Percentiles rank a stretch among this genome's conserved stretches.
Evolutionary conservation across 108 stramenopile genomes (phyloP).

Genomic region (Cyclostephanos tholiformis): DNA sequence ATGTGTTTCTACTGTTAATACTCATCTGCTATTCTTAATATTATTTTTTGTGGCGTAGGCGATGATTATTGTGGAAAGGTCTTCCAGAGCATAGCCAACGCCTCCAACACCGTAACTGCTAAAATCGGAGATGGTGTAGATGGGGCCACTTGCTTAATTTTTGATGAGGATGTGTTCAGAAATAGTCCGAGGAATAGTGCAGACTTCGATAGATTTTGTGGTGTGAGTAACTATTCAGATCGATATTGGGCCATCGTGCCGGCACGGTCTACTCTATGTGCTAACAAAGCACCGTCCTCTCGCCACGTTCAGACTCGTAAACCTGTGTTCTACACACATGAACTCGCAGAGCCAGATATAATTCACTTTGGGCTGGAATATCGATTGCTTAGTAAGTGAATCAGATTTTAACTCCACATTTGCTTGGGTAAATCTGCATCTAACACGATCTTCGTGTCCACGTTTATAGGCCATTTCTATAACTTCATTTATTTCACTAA

Average conservation of each 20-base stretch:
- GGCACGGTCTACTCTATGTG: neutral
- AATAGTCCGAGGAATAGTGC: constrained; percentile 12
- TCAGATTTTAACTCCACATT: neutral
- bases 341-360: constrained; percentile 42
- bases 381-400: constrained; percentile 63
- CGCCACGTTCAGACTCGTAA: constrained; percentile 19
- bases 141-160: constrained; percentile 57
- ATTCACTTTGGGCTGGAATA: constrained; percentile 71
- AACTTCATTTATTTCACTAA: constrained; percentile 78
- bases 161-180: constrained; percentile 63
- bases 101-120: constrained; percentile 25
- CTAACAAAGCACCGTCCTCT: neutral
- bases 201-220: constrained; percentile 39
- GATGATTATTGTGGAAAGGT: constrained; percentile 47
- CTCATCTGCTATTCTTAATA: neutral
- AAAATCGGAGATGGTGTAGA: constrained; percentile 15
- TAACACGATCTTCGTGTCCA: neutral
- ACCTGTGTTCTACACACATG: constrained; percentile 38
- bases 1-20: neutral
- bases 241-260: neutral
- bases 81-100: constrained; percentile 15
- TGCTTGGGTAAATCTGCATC: neutral
- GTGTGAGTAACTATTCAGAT: constrained; percentile 18
- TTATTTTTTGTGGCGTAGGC: constrained; percentile 13
- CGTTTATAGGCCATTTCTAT: constrained; percentile 71